phyloP scores from a whole-genome alignment of 2,329 filamentous ascomycete genomes.

The Cladophialophora exuberans region DNA sequence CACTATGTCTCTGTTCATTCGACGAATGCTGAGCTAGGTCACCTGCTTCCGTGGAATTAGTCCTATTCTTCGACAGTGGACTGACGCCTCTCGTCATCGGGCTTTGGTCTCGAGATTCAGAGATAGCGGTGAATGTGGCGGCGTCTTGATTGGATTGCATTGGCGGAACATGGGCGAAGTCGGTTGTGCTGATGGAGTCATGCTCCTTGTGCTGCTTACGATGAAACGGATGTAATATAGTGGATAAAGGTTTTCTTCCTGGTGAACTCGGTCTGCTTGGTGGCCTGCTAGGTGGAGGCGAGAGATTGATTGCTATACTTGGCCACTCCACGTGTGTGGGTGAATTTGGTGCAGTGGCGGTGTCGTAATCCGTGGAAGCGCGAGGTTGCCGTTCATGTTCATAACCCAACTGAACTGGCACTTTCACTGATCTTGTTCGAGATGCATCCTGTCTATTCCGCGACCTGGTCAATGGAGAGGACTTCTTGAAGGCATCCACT shows the following conservation, averaged over 20 bases:
- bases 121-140: slow-evolving; percentile 13
- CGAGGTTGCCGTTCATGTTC: slow-evolving; percentile 31
- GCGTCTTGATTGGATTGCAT: slow-evolving; percentile 6
- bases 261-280: slow-evolving; percentile 68
- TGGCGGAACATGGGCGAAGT: slow-evolving; percentile 31
- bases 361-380: slow-evolving; percentile 50
- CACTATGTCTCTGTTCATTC: slow-evolving; percentile 19
- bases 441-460: slow-evolving; percentile 20
- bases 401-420: slow-evolving; percentile 20
- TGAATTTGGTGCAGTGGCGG: slow-evolving; percentile 45
- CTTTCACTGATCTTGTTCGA: slow-evolving; percentile 8
- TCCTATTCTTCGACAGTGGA: slow-evolving; percentile 24
- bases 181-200: slow-evolving; percentile 48
- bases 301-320: slow-evolving; percentile 65
- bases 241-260: slow-evolving; percentile 56
- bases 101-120: slow-evolving; percentile 30
- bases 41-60: slow-evolving; percentile 14
- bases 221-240: slow-evolving; percentile 44
- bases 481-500: slow-evolving; percentile 19
- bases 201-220: slow-evolving; percentile 33
- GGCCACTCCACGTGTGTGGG: slow-evolving; percentile 54
- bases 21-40: slow-evolving; percentile 9
- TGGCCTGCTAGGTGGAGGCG: slow-evolving; percentile 64
- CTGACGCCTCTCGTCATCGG: slow-evolving; percentile 27
- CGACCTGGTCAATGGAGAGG: slow-evolving; percentile 19